Base-by-base conservation (phyloP, 140 eudicot species). In the Stevia rebaudiana region DNA sequence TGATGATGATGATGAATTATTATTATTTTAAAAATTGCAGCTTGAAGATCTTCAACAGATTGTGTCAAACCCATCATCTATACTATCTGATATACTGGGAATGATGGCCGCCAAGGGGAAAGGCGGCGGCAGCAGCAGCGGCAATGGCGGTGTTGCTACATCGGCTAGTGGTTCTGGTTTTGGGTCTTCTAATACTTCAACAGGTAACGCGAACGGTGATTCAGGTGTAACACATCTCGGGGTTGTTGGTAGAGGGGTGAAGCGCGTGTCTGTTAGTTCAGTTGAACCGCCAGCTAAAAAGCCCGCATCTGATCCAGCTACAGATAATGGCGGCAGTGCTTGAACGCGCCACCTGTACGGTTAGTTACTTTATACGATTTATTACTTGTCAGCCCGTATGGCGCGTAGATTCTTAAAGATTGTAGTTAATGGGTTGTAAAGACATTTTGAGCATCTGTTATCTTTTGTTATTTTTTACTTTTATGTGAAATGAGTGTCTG, bases 231-330 rank as follows among this genome's bases (percentile, higher is more conserved):
- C 92, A 6, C 89, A 91, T 79, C 92, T 91, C 54, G 98, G 98
- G 46, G 98, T 91, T 6, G 98, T 94, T 43, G 99, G 99, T 30
- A 76, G 99, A 73, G 99, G 99, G 63, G 97, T 94, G 3, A 94
- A 94, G 81, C 87, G 97, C n/a, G 98, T 92, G 58, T 41, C 68
- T 3, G 69, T 82, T 86, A 82, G 61, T 78, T 47, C 97, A 9
- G 70, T 48, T 31, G 51, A 61, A 24, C 40, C 76, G 4, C 72
- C 83, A 3, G 71, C 79, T 1, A 94, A 94, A 67, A 88, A 79
- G 65, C 83, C 86, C 40, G 73, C 94, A 11, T 10, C 72, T 11
- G 94, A 81, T 42, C 79, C 82, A 5, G 53, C 79, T 17, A 70
- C 83, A 18, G 81, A 84, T 24, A 69, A 71, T 30, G 81, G 78